These are phyloP conservation scores for Wickerhamomyces queroliae DNA, from an alignment of 805 yeast species.

Conservation along the genomic window DNA sequence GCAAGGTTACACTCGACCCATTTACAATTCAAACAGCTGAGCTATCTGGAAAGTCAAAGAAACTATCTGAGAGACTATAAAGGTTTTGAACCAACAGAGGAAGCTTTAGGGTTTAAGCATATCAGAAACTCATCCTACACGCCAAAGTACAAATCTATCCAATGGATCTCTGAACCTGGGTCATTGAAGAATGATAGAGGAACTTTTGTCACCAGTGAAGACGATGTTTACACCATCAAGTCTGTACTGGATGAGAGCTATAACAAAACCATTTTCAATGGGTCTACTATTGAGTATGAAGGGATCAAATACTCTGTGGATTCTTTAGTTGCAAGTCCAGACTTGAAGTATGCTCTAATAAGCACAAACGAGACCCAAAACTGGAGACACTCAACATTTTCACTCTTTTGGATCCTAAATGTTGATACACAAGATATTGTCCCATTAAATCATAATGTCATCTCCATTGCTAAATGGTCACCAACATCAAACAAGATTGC, in stretches of 20 bases:
- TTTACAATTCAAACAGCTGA: slow-evolving; percentile 3
- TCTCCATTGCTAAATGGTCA: slow-evolving; percentile 60
- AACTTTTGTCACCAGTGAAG: slow-evolving; percentile 48
- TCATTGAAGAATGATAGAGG: slow-evolving; percentile 55
- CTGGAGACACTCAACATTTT: slow-evolving; percentile 47
- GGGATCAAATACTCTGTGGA: slow-evolving; percentile 41
- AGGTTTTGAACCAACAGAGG: background rate
- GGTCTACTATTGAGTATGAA: slow-evolving; percentile 36
- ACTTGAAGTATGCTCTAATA: slow-evolving; percentile 51
- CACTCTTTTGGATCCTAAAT: slow-evolving; percentile 37
- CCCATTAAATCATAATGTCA: slow-evolving; percentile 23
- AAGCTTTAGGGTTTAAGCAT: slow-evolving; percentile 27
- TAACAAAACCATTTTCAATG: slow-evolving; percentile 42
- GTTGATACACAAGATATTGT: slow-evolving; percentile 20
- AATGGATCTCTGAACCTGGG: slow-evolving; percentile 59
- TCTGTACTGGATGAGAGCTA: slow-evolving; percentile 39
- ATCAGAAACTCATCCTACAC: slow-evolving; percentile 51
- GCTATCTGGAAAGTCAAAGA: slow-evolving; percentile 3
- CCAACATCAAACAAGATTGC: slow-evolving; percentile 65
- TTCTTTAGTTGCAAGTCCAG: slow-evolving; percentile 58
- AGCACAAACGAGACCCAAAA: slow-evolving; percentile 56
- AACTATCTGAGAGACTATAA: background rate
- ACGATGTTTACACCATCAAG: slow-evolving; percentile 48
- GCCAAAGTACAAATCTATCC: slow-evolving; percentile 49
- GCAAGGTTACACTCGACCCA: slow-evolving; percentile 6